phyloP scores from a whole-genome alignment of 768 basidiomycete genomes.

The Piloderma croceum region DNA sequence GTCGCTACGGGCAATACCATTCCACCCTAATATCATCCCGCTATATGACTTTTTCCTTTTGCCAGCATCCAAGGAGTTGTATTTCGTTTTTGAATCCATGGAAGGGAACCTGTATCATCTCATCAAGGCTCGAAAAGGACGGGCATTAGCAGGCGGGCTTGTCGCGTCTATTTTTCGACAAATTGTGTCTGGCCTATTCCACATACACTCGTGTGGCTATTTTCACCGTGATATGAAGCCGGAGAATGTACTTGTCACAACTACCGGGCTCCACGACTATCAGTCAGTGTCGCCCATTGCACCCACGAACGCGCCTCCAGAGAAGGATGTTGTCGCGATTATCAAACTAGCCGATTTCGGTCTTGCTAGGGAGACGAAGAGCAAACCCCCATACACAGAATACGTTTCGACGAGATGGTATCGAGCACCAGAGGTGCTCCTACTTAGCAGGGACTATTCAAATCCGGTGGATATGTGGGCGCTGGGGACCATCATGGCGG shows the following conservation, averaged over 20 bases:
- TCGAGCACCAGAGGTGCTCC: conserved; percentile 93
- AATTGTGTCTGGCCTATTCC: conserved; percentile 83
- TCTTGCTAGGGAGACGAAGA: conserved; percentile 93
- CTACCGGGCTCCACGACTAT: conserved; percentile 95
- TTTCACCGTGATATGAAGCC: conserved; percentile 99
- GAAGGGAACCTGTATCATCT: conserved; percentile 99
- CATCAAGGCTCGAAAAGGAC: conserved; percentile 92
- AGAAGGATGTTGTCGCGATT: conserved; percentile 93
- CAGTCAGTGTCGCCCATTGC: conserved; percentile 69
- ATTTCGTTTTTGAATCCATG: conserved; percentile 99
- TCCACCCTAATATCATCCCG: conserved; percentile 96
- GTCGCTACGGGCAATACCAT: conserved; percentile 92
- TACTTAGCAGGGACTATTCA: conserved; percentile 95
- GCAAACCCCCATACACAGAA: conserved; percentile 91
- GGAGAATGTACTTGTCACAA: conserved; percentile 95
- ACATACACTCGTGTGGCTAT: conserved; percentile 89
- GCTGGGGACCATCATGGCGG: conserved; percentile 97
- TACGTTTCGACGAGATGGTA: conserved; percentile 99
- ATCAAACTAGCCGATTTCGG: conserved; percentile 98
- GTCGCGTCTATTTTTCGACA: conserved; percentile 93
- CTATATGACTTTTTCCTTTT: conserved; percentile 98
- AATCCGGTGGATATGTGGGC: conserved; percentile 99
- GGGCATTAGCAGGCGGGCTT: conserved; percentile 93
- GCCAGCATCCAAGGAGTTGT: conserved; percentile 92
- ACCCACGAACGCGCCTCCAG: conserved; percentile 57